These are phyloP conservation scores for Hypoxylon sp. DNA, from an alignment of 2,329 filamentous ascomycete genomes.

Conservation along the genomic window DNA sequence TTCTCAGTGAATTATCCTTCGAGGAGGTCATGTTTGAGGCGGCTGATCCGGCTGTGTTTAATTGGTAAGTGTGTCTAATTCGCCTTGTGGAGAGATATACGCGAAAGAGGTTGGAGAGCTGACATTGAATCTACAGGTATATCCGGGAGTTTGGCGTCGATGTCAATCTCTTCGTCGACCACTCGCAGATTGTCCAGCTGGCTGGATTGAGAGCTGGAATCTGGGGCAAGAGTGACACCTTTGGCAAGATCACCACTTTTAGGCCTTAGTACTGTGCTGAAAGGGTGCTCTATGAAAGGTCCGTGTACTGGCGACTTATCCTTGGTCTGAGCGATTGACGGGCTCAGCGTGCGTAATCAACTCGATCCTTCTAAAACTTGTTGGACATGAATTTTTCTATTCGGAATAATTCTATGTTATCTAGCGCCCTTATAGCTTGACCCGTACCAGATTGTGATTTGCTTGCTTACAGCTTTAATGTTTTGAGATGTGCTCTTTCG, in stretches of 20 bases:
- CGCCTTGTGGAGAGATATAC: not conserved
- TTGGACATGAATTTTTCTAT: not conserved
- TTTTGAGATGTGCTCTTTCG: no score
- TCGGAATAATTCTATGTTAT: no score
- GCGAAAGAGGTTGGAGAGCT: not conserved
- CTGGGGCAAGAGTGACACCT: constrained; percentile 70
- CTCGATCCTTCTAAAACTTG: not conserved
- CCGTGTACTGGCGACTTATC: not conserved
- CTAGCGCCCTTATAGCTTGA: not conserved
- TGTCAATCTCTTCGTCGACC: constrained; percentile 70
- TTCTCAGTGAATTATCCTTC: constrained; percentile 64
- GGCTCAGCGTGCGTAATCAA: not conserved
- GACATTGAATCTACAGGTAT: constrained; percentile 34
- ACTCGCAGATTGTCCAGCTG: constrained; percentile 71
- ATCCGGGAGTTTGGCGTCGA: constrained; percentile 69
- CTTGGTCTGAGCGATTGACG: not conserved
- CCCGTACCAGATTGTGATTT: not conserved
- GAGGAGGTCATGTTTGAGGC: constrained; percentile 72
- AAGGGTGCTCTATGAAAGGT: no score
- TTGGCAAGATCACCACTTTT: constrained; percentile 65
- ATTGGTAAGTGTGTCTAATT: constrained; percentile 60
- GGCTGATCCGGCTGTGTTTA: constrained; percentile 68
- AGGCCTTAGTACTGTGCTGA: no score
- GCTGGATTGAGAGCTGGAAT: constrained; percentile 66
- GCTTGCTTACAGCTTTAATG: no score